A percentile compares a stretch with the other conserved stretches of the same genome.
These are phyloP conservation scores for Kazachstania viticola DNA, from an alignment of 805 yeast genomes.

Conservation along the genomic window DNA sequence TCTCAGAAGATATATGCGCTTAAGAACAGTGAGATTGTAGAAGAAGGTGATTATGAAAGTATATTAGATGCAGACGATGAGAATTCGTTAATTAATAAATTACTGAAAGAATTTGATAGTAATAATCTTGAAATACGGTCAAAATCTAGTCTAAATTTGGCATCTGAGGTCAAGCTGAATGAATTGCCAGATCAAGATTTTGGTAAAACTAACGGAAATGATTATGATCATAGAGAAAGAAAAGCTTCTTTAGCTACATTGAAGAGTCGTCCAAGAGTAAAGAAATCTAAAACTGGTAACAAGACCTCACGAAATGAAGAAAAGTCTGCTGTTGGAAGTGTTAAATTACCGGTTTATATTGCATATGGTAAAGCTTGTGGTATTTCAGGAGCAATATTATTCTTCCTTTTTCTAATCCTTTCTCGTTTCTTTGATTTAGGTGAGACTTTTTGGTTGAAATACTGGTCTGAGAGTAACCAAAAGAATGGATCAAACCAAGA, in stretches of 20 bases:
- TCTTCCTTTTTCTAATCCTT: constrained; percentile 28
- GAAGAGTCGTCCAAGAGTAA: constrained; percentile 29
- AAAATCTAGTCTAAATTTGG: constrained; percentile 16
- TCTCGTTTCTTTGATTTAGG: constrained; percentile 29
- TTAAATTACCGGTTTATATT: constrained; percentile 40
- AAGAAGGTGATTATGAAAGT: constrained; percentile 42
- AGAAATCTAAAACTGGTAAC: constrained; percentile 19
- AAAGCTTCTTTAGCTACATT: constrained; percentile 59
- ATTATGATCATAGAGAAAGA: constrained; percentile 23
- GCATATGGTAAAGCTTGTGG: constrained; percentile 54
- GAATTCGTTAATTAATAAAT: constrained; percentile 23
- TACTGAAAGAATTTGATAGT: constrained; percentile 21
- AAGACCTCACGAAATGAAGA: constrained; percentile 39
- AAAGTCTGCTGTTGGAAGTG: constrained; percentile 48
- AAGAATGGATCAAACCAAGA: constrained; percentile 33
- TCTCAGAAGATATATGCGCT: constrained; percentile 54
- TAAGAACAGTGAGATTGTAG: constrained; percentile 42
- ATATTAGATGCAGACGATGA: constrained; percentile 21
- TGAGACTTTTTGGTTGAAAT: constrained; percentile 54
- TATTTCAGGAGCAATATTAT: constrained; percentile 32
- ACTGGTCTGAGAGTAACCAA: constrained; percentile 50
- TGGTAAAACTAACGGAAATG: constrained; percentile 5
- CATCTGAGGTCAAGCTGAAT: too few species aligned
- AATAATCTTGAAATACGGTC: neutral
- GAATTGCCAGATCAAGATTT: too few species aligned